Evolutionary conservation across 176 grass and related monocot genomes (phyloP).

Genomic region (barley (Hordeum vulgare)): DNA sequence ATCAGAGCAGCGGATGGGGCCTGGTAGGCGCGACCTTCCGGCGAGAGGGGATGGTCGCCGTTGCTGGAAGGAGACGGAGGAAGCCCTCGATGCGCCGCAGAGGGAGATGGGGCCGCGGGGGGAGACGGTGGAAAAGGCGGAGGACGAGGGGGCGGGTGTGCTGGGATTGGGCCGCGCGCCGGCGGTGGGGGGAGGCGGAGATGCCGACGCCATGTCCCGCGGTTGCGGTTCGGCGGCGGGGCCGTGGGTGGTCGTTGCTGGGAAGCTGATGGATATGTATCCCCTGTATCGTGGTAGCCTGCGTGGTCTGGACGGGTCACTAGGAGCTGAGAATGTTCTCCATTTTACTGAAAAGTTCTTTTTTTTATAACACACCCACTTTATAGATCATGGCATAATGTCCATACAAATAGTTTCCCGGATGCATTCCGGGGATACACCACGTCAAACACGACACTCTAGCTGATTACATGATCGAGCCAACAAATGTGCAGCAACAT

Average conservation of each 20-base stretch:
- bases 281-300: not conserved
- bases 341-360: too few relatives aligned
- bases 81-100: slow-evolving; percentile 11
- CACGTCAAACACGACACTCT: too few relatives aligned
- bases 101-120: not conserved
- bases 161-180: not conserved
- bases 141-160: not conserved
- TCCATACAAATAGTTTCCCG: too few relatives aligned
- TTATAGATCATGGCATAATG: too few relatives aligned
- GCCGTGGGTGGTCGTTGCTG: not conserved
- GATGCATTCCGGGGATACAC: too few relatives aligned
- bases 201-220: slow-evolving; percentile 4
- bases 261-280: not conserved
- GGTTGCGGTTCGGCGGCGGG: not conserved
- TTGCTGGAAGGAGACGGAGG: not conserved
- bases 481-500: too few relatives aligned
- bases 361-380: too few relatives aligned
- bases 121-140: not conserved
- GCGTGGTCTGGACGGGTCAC: not conserved
- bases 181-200: not conserved
- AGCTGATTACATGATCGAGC: too few relatives aligned
- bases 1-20: slow-evolving; percentile 8
- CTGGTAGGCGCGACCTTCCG: not conserved
- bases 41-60: not conserved
- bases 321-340: not conserved